Percentiles rank a stretch among this genome's conserved stretches.
Evolutionary conservation across 2,329 filamentous ascomycete species (phyloP).

Genomic region (Purpureocillium lavendulum): DNA sequence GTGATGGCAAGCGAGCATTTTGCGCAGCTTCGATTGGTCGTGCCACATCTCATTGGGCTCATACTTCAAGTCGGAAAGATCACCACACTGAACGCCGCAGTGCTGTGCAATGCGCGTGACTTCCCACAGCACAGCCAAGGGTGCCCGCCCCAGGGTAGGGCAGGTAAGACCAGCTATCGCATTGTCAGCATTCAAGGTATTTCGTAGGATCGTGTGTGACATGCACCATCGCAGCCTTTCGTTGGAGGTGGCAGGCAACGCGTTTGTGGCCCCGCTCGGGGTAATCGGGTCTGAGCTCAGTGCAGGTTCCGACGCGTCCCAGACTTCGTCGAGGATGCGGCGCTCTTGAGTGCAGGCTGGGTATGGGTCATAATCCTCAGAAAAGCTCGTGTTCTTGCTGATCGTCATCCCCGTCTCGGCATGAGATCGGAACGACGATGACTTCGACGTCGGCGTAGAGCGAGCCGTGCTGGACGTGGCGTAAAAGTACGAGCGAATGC

Average conservation of each 20-base stretch:
- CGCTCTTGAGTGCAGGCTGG: conserved; percentile 4
- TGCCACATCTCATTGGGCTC: conserved; percentile 26
- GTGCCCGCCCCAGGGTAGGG: conserved; percentile 30
- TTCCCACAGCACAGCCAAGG: conserved; percentile 45
- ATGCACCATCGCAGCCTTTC: too few relatives aligned
- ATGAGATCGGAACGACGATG: not conserved
- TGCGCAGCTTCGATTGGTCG: conserved; percentile 35
- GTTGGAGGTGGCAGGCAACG: too few relatives aligned
- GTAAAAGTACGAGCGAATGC: not conserved
- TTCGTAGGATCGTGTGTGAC: too few relatives aligned
- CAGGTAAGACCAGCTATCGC: conserved; percentile 28
- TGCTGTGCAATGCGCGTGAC: conserved; percentile 37
- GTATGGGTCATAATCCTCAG: conserved; percentile 4
- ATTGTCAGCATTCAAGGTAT: too few relatives aligned
- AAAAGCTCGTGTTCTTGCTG: conserved; percentile 24
- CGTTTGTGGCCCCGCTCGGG: too few relatives aligned
- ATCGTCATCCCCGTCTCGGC: conserved; percentile 11
- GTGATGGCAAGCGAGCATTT: conserved; percentile 26
- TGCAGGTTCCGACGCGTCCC: too few relatives aligned
- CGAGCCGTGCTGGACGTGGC: not conserved
- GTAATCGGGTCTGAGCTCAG: too few relatives aligned
- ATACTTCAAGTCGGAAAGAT: conserved; percentile 24
- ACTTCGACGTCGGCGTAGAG: not conserved
- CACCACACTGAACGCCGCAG: conserved; percentile 31
- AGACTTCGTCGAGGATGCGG: conserved; percentile 6